Evolutionary conservation across 306 rosid genomes (phyloP).

Genomic region (Sesbania bispinosa): DNA sequence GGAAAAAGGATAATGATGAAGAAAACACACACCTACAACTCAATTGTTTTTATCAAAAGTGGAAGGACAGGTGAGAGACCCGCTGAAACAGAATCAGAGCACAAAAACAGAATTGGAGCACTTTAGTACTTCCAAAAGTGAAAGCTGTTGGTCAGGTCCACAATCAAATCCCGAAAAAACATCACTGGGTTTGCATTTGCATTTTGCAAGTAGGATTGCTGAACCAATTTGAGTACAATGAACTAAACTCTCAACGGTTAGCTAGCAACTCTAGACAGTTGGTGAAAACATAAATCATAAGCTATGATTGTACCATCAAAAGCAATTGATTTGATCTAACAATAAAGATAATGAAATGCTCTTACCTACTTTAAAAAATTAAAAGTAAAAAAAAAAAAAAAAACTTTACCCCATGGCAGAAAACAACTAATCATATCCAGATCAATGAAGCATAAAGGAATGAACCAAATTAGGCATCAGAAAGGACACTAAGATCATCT

Average conservation of each 20-base stretch:
- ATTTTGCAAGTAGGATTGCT: neutral
- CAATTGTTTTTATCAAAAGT: neutral
- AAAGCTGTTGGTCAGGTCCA: conserved; percentile 41
- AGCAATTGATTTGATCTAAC: conserved; percentile 43
- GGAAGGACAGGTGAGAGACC: conserved; percentile 28
- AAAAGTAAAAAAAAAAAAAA: neutral
- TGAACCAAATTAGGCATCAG: conserved; percentile 39
- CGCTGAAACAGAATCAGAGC: conserved; percentile 35
- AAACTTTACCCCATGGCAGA: conserved; percentile 23
- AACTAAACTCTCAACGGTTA: neutral
- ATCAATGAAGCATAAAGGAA: neutral
- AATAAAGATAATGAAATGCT: conserved; percentile 22
- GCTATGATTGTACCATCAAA: conserved; percentile 35
- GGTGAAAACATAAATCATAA: conserved; percentile 36
- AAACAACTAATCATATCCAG: conserved; percentile 7
- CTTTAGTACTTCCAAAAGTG: conserved; percentile 41
- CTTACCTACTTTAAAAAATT: conserved; percentile 23
- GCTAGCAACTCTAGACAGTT: conserved; percentile 14
- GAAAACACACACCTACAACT: neutral
- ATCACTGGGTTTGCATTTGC: conserved; percentile 2
- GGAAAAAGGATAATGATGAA: neutral
- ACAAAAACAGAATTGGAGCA: conserved; percentile 33
- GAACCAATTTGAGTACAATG: conserved; percentile 1
- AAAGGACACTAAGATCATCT: conserved; percentile 57
- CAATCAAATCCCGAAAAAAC: conserved; percentile 34